phyloP scores from a whole-genome alignment of 345 rosid species.

The Pelargonium nanum region DNA sequence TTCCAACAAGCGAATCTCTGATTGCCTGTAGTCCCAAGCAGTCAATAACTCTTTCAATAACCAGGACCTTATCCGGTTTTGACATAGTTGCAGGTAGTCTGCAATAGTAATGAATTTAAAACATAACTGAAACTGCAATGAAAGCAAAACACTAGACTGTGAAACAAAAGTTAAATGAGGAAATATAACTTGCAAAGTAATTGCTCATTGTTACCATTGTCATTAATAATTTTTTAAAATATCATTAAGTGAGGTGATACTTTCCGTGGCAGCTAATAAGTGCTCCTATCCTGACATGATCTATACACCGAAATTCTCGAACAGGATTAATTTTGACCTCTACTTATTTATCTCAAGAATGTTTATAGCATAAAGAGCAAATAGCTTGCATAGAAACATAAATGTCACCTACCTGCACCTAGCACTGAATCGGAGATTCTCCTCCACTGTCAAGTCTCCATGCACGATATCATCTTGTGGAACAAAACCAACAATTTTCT shows the following conservation, averaged over 20 bases:
- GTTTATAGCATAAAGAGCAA: not conserved
- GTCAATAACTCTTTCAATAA: conserved; percentile 87
- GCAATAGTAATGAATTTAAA: conserved; percentile 9
- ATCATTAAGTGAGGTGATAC: too few species aligned
- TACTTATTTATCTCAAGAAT: not conserved
- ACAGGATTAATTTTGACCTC: not conserved
- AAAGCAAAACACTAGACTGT: conserved; percentile 8
- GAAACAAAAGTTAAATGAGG: not conserved
- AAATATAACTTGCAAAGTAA: not conserved
- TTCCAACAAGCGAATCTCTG: conserved; percentile 84
- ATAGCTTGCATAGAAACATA: conserved; percentile 2
- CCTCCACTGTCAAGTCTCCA: conserved; percentile 89
- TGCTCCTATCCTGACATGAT: not conserved
- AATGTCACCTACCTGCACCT: conserved; percentile 60
- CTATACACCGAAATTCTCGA: conserved; percentile 2
- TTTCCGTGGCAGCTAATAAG: too few species aligned
- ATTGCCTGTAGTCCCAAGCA: conserved; percentile 68
- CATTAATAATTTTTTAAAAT: too few species aligned
- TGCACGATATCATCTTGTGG: conserved; percentile 96
- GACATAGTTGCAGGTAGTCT: conserved; percentile 71
- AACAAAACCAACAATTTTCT: conserved; percentile 76
- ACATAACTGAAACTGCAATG: conserved; percentile 5
- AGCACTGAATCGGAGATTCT: conserved; percentile 82
- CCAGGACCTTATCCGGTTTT: conserved; percentile 77
- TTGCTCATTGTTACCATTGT: too few species aligned